Percentiles rank a stretch among this genome's conserved stretches.
These are phyloP conservation scores for Colletotrichum zoysiae DNA, from an alignment of 2,329 filamentous ascomycete species.

Conservation along the genomic window DNA sequence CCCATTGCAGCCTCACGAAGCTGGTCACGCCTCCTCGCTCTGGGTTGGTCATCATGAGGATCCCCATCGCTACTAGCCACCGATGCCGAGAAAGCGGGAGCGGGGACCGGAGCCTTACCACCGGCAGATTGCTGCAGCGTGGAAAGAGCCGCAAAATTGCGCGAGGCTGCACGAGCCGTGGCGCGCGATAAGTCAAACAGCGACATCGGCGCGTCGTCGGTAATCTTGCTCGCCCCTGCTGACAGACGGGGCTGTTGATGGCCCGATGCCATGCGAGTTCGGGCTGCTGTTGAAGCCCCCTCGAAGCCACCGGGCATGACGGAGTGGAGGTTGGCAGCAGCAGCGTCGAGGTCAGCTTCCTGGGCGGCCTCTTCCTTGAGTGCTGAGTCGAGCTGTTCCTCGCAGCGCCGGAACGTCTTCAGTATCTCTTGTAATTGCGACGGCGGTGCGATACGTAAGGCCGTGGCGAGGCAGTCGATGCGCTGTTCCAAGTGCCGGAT, in stretches of 20 bases:
- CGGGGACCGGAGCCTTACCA: slow-evolving; percentile 41
- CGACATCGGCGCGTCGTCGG: slow-evolving; percentile 72
- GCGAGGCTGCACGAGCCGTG: slow-evolving; percentile 69
- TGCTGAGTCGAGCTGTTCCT: slow-evolving; percentile 79
- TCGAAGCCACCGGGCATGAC: slow-evolving; percentile 69
- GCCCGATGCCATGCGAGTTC: slow-evolving; percentile 48
- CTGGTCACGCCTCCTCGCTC: slow-evolving; percentile 78
- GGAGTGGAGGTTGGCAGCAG: slow-evolving; percentile 66
- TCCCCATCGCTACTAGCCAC: slow-evolving; percentile 37
- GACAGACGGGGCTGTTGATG: slow-evolving; percentile 45
- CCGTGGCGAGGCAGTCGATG: slow-evolving; percentile 82
- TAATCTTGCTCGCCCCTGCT: slow-evolving; percentile 58
- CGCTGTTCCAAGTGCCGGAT: slow-evolving; percentile 83
- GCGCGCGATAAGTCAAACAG: slow-evolving; percentile 74
- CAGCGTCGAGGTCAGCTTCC: slow-evolving; percentile 78
- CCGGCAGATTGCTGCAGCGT: slow-evolving; percentile 60
- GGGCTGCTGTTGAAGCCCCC: slow-evolving; percentile 49
- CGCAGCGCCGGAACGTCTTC: slow-evolving; percentile 80
- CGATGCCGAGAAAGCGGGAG: slow-evolving; percentile 18
- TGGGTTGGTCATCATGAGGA: slow-evolving; percentile 49
- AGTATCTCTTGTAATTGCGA: slow-evolving; percentile 80
- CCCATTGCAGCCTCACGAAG: slow-evolving; percentile 74
- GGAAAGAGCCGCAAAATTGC: slow-evolving; percentile 68
- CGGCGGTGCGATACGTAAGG: slow-evolving; percentile 79
- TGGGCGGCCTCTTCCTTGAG: slow-evolving; percentile 75